A percentile compares a stretch with the other conserved stretches of the same genome.
Conservation (phyloP, 2,329 filamentous ascomycete genomes). For the Talaromyces funiculosus region DNA sequence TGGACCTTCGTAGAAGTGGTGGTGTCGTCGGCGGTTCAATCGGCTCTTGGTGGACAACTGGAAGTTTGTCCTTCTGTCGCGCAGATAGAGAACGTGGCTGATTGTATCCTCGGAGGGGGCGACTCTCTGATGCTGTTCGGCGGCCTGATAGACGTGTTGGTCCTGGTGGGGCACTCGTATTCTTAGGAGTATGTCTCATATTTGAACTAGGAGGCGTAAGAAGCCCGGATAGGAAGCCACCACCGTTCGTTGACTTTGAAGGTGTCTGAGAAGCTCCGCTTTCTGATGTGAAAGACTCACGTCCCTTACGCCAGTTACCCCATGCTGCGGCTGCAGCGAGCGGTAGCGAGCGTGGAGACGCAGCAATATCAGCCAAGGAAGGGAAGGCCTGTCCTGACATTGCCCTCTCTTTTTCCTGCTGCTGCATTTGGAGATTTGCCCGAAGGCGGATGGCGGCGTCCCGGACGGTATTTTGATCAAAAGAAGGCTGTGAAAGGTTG, state of each 20-base stretch:
- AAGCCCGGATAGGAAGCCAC: slow-evolving; percentile 68
- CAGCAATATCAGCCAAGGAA: slow-evolving; percentile 69
- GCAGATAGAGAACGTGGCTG: slow-evolving; percentile 27
- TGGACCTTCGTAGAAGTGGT: slow-evolving; percentile 51
- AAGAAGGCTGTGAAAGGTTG: slow-evolving; percentile 66
- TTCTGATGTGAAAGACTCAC: slow-evolving; percentile 43
- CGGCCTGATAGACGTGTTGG: slow-evolving; percentile 22
- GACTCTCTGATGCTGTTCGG: slow-evolving; percentile 29
- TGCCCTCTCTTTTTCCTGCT: slow-evolving; percentile 85
- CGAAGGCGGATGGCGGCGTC: slow-evolving; percentile 90
- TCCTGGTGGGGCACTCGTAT: slow-evolving; percentile 26
- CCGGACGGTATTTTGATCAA: slow-evolving; percentile 72
- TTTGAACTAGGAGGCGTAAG: slow-evolving; percentile 83
- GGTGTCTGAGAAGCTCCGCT: slow-evolving; percentile 46
- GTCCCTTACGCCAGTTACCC: slow-evolving; percentile 82
- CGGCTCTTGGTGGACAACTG: slow-evolving; percentile 16
- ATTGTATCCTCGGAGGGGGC: slow-evolving; percentile 28
- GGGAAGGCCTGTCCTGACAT: slow-evolving; percentile 63
- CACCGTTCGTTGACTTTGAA: slow-evolving; percentile 52
- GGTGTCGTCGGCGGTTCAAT: slow-evolving; percentile 44
- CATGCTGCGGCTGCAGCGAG: slow-evolving; percentile 93
- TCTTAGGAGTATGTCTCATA: slow-evolving; percentile 56
- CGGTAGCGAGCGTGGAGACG: slow-evolving; percentile 70
- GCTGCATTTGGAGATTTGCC: slow-evolving; percentile 95
- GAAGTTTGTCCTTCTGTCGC: slow-evolving; percentile 24